These are phyloP conservation scores for Pichia manshurica DNA, from an alignment of 805 yeast species.

Conservation along the genomic window DNA sequence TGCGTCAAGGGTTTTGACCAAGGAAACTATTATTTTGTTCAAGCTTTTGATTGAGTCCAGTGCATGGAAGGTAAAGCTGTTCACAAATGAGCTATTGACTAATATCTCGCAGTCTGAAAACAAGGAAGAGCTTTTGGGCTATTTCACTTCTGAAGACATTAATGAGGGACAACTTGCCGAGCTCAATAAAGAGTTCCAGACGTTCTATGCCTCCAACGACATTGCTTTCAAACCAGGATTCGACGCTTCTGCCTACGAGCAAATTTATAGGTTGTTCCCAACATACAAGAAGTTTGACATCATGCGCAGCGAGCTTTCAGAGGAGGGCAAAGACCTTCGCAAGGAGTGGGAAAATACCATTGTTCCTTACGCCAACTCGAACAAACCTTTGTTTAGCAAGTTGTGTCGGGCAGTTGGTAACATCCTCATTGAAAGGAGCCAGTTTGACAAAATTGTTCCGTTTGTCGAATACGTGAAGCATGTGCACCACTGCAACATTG, in stretches of 20 bases:
- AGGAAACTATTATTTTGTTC: not conserved
- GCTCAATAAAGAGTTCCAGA: not conserved
- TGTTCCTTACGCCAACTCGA: not conserved
- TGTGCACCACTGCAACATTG: not conserved
- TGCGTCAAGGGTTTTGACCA: not conserved
- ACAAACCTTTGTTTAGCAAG: constrained; percentile 1
- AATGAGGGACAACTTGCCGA: not conserved
- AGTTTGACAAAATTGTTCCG: constrained; percentile 9
- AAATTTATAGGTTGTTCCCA: constrained; percentile 6
- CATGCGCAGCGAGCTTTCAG: not conserved
- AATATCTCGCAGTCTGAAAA: not conserved
- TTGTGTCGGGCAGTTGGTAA: constrained; percentile 3
- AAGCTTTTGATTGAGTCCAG: not conserved
- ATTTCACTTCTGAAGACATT: not conserved
- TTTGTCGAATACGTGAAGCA: constrained; percentile 4
- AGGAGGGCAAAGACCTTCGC: too few relatives aligned
- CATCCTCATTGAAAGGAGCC: not conserved
- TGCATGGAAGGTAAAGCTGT: not conserved
- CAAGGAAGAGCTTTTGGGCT: not conserved
- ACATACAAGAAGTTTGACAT: not conserved
- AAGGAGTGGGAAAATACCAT: not conserved
- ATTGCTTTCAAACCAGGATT: constrained; percentile 9
- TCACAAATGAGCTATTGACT: not conserved
- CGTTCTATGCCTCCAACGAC: not conserved
- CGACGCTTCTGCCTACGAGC: not conserved